phyloP scores from a whole-genome alignment of 768 basidiomycete genomes.

The Phlegmacium glaucopus region DNA sequence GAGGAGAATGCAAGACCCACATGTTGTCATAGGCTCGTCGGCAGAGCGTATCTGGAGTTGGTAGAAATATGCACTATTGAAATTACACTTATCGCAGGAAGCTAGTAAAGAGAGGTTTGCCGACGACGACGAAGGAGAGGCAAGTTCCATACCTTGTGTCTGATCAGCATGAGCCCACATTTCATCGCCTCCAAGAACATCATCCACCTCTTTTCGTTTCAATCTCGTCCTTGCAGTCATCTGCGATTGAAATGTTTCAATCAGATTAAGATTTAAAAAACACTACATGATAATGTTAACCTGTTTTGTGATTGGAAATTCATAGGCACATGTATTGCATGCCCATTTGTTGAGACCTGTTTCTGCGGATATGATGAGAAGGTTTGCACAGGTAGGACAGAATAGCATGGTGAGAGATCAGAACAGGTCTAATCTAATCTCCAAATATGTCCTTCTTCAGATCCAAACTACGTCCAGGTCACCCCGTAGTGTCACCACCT shows the following conservation, averaged over 20 bases:
- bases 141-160: constrained; percentile 57
- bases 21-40: constrained; percentile 86
- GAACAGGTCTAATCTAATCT: neutral
- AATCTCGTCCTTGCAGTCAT: constrained; percentile 89
- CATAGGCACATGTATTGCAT: constrained; percentile 92
- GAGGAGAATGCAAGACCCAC: constrained; percentile 29
- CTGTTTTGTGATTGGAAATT: constrained; percentile 88
- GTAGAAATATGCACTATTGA: constrained; percentile 85
- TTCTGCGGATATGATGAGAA: constrained; percentile 73
- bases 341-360: constrained; percentile 89
- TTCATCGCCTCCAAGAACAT: constrained; percentile 92
- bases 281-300: constrained; percentile 34
- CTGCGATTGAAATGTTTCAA: no score
- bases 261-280: no score
- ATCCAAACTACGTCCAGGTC: neutral
- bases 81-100: constrained; percentile 76
- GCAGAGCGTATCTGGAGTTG: constrained; percentile 95
- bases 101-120: constrained; percentile 28
- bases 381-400: constrained; percentile 92
- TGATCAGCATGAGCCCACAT: constrained; percentile 94
- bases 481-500: constrained; percentile 33
- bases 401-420: constrained; percentile 62
- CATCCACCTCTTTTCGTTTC: constrained; percentile 89
- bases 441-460: neutral
- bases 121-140: neutral